Percentiles rank a stretch among this genome's conserved stretches.
Conservation (phyloP, 2,329 filamentous ascomycete species). For the Cordyceps cicadae region DNA sequence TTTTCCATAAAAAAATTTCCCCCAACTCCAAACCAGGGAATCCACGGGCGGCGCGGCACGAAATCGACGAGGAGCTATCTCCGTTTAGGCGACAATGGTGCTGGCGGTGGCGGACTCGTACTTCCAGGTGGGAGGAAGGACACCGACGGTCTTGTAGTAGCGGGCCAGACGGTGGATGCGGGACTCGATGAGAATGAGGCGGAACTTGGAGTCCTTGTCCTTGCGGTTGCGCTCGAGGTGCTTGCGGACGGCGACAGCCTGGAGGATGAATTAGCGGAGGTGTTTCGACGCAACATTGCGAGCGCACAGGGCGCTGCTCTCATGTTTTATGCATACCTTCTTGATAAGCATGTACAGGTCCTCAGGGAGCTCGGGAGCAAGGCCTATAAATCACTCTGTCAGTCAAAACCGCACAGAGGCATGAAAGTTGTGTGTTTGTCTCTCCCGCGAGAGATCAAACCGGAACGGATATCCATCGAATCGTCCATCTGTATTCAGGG, state of each 20-base stretch:
- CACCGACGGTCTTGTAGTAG: conserved; percentile 96
- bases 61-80: conserved; percentile 14
- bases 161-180: conserved; percentile 99
- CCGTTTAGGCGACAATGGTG: conserved; percentile 79
- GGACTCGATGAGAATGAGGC: conserved; percentile 99
- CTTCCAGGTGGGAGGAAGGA: conserved; percentile 88
- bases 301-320: background rate
- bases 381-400: conserved; percentile 93
- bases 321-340: conserved; percentile 58
- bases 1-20: conserved; percentile 28
- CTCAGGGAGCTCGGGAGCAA: conserved; percentile 97
- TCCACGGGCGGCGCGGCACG: conserved; percentile 20
- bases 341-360: conserved; percentile 99
- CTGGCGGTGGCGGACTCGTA: conserved; percentile 97
- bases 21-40: conserved; percentile 38
- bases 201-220: conserved; percentile 99
- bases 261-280: conserved; percentile 18
- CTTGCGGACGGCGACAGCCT: conserved; percentile 98
- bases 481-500: conserved; percentile 23
- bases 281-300: background rate
- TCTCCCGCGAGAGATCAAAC: conserved; percentile 7
- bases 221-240: conserved; percentile 99
- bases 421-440: conserved; percentile 28
- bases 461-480: conserved; percentile 20
- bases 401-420: conserved; percentile 90